Evolutionary conservation across 2,329 filamentous ascomycete genomes (phyloP).

Genomic region (Pseudogymnoascus sp.): DNA sequence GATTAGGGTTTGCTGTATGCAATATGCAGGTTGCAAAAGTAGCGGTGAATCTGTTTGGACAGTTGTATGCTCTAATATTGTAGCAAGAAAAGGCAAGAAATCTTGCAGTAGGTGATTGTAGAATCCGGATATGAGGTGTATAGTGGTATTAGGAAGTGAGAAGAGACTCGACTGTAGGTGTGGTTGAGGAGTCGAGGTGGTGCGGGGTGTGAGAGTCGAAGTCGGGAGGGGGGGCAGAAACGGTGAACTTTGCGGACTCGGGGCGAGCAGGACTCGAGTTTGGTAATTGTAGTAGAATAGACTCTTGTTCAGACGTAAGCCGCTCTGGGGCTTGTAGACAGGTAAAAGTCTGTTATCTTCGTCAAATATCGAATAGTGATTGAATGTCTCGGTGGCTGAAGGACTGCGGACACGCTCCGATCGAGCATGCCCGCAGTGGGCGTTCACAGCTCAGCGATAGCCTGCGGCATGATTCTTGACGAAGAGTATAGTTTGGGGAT

Average conservation of each 20-base stretch:
- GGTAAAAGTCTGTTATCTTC: constrained; percentile 54
- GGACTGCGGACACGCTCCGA: constrained; percentile 63
- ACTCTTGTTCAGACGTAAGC: constrained; percentile 8
- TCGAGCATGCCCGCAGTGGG: constrained; percentile 62
- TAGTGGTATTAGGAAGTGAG: constrained; percentile 3
- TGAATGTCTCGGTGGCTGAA: constrained; percentile 72
- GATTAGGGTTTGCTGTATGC: not conserved
- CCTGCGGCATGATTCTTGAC: constrained; percentile 69
- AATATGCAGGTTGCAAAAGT: constrained; percentile 1
- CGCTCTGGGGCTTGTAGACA: constrained; percentile 21
- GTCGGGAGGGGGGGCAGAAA: not conserved
- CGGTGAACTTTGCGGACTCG: constrained; percentile 2
- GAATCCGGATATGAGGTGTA: constrained; percentile 12
- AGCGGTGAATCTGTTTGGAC: constrained; percentile 5
- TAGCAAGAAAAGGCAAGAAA: not conserved
- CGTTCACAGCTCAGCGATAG: constrained; percentile 87
- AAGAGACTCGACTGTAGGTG: not conserved
- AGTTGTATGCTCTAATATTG: not conserved
- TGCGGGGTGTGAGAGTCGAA: constrained; percentile 8
- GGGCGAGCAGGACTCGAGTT: constrained; percentile 22
- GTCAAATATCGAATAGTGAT: constrained; percentile 57
- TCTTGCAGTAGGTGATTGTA: constrained; percentile 12
- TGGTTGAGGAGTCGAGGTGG: constrained; percentile 10
- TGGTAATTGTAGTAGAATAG: not conserved
- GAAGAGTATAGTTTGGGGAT: constrained; percentile 40